These are phyloP conservation scores for Phytophthora pseudosyringae DNA, from an alignment of 352 stramenopile genomes.

Conservation along the genomic window DNA sequence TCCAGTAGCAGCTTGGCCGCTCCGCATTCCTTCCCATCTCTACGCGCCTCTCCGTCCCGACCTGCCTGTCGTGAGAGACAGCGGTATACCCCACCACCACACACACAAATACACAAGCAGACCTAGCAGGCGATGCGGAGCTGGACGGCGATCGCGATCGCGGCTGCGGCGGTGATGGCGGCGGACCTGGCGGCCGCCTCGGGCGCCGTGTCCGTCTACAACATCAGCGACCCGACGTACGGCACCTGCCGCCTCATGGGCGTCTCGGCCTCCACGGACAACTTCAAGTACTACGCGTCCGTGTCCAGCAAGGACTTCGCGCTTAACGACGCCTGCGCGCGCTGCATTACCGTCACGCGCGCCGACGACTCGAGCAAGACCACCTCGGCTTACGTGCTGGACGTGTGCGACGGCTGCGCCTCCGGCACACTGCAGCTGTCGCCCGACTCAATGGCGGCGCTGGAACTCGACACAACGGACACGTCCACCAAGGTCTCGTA, in stretches of 20 bases:
- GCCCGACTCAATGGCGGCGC: slow-evolving; percentile 42
- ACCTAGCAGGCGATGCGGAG: slow-evolving; percentile 17
- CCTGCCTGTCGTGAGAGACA: slow-evolving; percentile 16
- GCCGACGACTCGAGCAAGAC: slow-evolving; percentile 49
- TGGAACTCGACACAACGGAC: slow-evolving; percentile 56
- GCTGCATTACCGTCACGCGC: slow-evolving; percentile 76
- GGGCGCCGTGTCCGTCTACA: slow-evolving; percentile 56
- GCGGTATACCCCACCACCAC: slow-evolving; percentile 13
- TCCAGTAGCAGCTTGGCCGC: background rate
- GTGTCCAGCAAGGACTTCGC: slow-evolving; percentile 61
- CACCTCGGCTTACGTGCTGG: slow-evolving; percentile 74
- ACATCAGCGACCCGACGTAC: slow-evolving; percentile 63
- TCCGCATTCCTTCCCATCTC: slow-evolving; percentile 17
- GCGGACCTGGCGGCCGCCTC: slow-evolving; percentile 19
- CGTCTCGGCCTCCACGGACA: slow-evolving; percentile 51
- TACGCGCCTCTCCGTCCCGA: background rate
- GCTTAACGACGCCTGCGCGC: slow-evolving; percentile 68
- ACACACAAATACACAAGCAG: slow-evolving; percentile 11
- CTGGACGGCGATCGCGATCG: slow-evolving; percentile 8
- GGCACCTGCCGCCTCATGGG: slow-evolving; percentile 78
- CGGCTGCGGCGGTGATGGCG: slow-evolving; percentile 6
- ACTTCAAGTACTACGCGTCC: slow-evolving; percentile 84
- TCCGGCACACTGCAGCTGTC: slow-evolving; percentile 63
- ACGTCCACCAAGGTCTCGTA: slow-evolving; percentile 58
- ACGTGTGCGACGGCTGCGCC: slow-evolving; percentile 68